Conservation (phyloP, 495 filamentous ascomycete species). For the Pyrenula aspistea region DNA sequence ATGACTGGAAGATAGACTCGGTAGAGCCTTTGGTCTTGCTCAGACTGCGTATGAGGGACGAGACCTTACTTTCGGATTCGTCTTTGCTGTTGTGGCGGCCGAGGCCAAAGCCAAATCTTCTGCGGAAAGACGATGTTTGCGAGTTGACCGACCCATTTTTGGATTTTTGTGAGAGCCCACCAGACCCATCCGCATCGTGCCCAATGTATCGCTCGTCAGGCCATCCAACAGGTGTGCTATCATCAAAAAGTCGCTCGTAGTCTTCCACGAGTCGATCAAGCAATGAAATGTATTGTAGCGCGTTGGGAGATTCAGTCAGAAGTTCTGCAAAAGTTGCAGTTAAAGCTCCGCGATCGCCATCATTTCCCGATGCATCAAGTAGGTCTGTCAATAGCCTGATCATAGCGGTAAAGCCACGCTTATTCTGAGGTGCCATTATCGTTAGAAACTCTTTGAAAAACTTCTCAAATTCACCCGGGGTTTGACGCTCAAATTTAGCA, state of each 20-base stretch:
- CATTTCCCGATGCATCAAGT: constrained; percentile 86
- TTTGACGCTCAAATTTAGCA: constrained; percentile 57
- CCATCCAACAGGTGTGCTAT: constrained; percentile 37
- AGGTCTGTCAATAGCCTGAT: constrained; percentile 81
- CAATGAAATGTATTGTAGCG: constrained; percentile 78
- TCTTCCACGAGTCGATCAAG: constrained; percentile 90
- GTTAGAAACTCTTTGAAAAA: constrained; percentile 64
- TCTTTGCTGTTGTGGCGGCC: constrained; percentile 67
- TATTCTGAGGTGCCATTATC: constrained; percentile 85
- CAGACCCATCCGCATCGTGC: not conserved
- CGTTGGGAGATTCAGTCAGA: constrained; percentile 61
- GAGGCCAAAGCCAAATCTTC: constrained; percentile 68
- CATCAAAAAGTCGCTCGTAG: constrained; percentile 75
- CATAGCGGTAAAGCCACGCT: constrained; percentile 71
- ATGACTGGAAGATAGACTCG: constrained; percentile 40
- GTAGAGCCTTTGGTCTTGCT: constrained; percentile 66
- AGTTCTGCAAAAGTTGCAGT: constrained; percentile 87
- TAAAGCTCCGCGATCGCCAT: constrained; percentile 81
- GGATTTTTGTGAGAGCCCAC: constrained; percentile 1
- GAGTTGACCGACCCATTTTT: constrained; percentile 49
- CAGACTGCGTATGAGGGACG: constrained; percentile 75
- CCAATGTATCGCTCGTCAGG: constrained; percentile 10
- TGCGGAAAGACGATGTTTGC: constrained; percentile 74
- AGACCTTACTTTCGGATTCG: constrained; percentile 54
- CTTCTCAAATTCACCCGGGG: constrained; percentile 71